These are phyloP conservation scores for Suillus ampliporus DNA, from an alignment of 768 basidiomycete species.

Conservation along the genomic window DNA sequence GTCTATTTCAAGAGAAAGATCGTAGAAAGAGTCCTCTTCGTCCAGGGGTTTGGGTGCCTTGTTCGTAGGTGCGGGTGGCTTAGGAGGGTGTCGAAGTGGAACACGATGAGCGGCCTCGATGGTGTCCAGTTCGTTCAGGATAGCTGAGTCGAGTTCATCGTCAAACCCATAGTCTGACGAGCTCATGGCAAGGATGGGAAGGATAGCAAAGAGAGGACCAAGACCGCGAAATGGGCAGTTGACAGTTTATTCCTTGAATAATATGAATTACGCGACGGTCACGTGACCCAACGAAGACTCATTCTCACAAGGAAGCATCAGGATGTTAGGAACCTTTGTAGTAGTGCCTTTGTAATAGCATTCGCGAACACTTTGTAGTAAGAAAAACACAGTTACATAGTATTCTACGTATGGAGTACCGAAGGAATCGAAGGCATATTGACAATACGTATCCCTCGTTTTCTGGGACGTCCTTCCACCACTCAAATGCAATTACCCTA, in stretches of 20 bases:
- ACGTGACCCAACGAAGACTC: background rate
- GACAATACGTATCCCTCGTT: background rate
- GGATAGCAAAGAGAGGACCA: slow-evolving; percentile 1
- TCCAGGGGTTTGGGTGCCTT: slow-evolving; percentile 20
- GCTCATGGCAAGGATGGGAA: slow-evolving; percentile 46
- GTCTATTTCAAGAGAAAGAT: slow-evolving; percentile 62
- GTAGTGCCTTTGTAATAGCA: background rate
- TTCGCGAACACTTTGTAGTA: background rate
- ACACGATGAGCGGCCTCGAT: slow-evolving; percentile 66
- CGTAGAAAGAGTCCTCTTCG: slow-evolving; percentile 54
- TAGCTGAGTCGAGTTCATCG: slow-evolving; percentile 65
- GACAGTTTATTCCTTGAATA: background rate
- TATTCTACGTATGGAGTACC: background rate
- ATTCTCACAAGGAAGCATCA: no score
- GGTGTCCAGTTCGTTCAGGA: slow-evolving; percentile 65
- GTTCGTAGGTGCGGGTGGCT: slow-evolving; percentile 18
- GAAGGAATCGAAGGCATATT: background rate
- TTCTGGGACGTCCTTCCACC: no score
- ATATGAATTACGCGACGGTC: background rate
- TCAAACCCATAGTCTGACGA: slow-evolving; percentile 81
- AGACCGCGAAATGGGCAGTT: slow-evolving; percentile 1
- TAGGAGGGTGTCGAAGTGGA: slow-evolving; percentile 21
- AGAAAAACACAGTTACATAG: background rate
- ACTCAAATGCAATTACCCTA: no score
- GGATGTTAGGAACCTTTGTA: background rate